phyloP scores from a whole-genome alignment of 1,284 basidiomycete species.

The Cutaneotrichosporon curvatum region DNA sequence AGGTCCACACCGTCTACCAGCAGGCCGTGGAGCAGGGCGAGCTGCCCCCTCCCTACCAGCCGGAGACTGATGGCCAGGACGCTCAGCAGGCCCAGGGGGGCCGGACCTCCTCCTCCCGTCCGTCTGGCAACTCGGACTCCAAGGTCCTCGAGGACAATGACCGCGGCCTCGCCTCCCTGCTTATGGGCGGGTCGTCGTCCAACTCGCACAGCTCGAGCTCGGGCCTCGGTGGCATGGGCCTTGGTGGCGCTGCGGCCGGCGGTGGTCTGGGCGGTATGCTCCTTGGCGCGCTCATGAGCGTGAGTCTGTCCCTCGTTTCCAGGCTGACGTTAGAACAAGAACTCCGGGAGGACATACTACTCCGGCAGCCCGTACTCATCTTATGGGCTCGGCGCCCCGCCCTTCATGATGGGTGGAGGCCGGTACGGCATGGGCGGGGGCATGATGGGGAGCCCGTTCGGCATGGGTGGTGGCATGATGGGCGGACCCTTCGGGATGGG shows the following conservation, averaged over 20 bases:
- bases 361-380: conserved; percentile 9
- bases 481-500: conserved; percentile 7
- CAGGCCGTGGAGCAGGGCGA: conserved; percentile 1
- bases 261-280: conserved; percentile 6
- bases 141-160: conserved; percentile 2
- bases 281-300: conserved; percentile 3
- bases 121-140: no score
- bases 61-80: conserved; percentile 4
- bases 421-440: conserved; percentile 8
- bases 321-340: conserved; percentile 1
- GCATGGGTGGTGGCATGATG: conserved; percentile 9
- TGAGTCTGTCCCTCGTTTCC: background rate
- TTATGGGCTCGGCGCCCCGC: conserved; percentile 31
- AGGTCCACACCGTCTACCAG: conserved; percentile 4
- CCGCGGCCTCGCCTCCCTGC: conserved; percentile 11
- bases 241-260: background rate
- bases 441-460: conserved; percentile 5
- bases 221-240: conserved; percentile 4
- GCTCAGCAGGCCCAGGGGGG: conserved; percentile 1
- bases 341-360: conserved; percentile 6
- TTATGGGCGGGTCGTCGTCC: conserved; percentile 1
- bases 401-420: conserved; percentile 24
- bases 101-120: background rate
- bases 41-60: background rate
- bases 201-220: conserved; percentile 4